Evolutionary conservation across 73 alveolate species (phyloP).

Genomic region (Symbiodinium pilosum): DNA sequence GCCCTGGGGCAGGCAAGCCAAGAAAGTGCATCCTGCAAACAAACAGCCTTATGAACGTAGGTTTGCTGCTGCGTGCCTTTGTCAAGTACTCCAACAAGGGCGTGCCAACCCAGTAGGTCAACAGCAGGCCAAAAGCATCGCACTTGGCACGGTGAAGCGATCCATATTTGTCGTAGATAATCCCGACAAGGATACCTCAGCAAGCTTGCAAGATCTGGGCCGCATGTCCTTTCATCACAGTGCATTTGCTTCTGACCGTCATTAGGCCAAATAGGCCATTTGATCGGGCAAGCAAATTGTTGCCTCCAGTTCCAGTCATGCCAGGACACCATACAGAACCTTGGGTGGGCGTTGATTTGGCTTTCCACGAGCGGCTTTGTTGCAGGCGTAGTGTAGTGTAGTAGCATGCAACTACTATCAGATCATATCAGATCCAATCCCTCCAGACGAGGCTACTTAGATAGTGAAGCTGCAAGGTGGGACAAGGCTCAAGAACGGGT

Average conservation of each 20-base stretch:
- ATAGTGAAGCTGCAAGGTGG: too few species aligned
- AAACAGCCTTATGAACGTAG: not conserved
- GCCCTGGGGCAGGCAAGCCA: conserved; percentile 5
- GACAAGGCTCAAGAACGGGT: too few species aligned
- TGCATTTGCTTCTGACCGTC: too few species aligned
- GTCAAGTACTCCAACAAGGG: conserved; percentile 37
- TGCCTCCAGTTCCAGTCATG: not conserved
- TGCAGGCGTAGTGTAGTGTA: too few species aligned
- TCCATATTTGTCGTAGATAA: conserved; percentile 75
- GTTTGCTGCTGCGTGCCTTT: conserved; percentile 7
- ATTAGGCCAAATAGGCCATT: not conserved
- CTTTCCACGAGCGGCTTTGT: too few species aligned
- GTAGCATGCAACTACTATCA: too few species aligned
- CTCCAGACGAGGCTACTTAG: too few species aligned
- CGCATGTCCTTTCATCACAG: too few species aligned
- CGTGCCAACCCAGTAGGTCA: conserved; percentile 77
- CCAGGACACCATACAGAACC: not conserved
- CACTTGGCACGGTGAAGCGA: conserved; percentile 90
- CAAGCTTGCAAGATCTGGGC: not conserved
- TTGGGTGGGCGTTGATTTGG: too few species aligned
- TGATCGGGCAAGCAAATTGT: not conserved
- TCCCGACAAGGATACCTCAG: conserved; percentile 69
- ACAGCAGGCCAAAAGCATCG: conserved; percentile 58
- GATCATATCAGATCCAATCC: too few species aligned
- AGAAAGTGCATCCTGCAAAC: not conserved